Evolutionary conservation across 805 yeast genomes (phyloP), one percentile per base, ranked within the genome.

Genomic region (Wickerhamiella nectarea): DNA sequence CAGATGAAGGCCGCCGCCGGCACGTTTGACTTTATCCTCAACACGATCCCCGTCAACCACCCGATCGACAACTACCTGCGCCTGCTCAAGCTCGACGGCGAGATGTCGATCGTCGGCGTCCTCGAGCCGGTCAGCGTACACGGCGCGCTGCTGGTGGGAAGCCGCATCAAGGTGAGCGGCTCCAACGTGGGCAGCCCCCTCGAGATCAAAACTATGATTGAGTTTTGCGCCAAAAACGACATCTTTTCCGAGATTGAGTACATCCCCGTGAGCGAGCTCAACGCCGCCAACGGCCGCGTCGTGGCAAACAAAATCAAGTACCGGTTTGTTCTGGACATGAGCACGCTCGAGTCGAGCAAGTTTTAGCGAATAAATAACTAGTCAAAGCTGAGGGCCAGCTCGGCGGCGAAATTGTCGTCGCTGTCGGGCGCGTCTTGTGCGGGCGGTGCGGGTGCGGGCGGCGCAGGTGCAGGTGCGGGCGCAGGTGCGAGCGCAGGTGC

Each of bases 161-260:
- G 45, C 42, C 20, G 35, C 8, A 12, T 31, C 25, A 24, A 14
- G 10, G 10, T 52, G 5, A 31, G 50, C 43, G 67, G 79, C 8
- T 76, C 85, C 10, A 66, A 67, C 46, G 63, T 64, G 72, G 59
- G 91, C 76, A 70, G 79, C 38, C 75, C 76, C 58, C 60, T 59
- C 40, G 87, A 80, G 63, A 79, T 80, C 52, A 57, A 67, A 37
- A 80, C 77, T 50, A 71, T 82, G 76, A 67, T 82, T 52, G 65
- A 75, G 36, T 57, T 81, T 49, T 81, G 86, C 17, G 74, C 72
- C 17, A 68, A 75, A 52, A 67, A 76, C 52, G 61, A 67, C 34
- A 66, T 80, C 55, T 67, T 64, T 45, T 76, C 83, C 18, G 76
- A 81, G 79, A 68, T 72, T 42, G 84, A 79, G 62, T 64, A 67